phyloP scores from a whole-genome alignment of 805 yeast genomes.

The Komagataella pseudopastoris region DNA sequence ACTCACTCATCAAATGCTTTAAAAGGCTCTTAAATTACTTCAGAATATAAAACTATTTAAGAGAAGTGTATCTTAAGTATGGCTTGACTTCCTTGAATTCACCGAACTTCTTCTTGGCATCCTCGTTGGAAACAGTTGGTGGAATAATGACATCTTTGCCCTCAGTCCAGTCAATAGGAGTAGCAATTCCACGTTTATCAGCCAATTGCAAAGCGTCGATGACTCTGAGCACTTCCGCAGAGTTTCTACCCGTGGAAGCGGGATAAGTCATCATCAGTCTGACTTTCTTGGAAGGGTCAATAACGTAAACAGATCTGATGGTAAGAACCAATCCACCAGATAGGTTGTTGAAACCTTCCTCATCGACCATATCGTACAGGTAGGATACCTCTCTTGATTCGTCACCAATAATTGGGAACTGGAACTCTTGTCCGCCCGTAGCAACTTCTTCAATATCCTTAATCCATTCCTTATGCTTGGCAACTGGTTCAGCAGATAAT shows the following conservation, averaged over 20 bases:
- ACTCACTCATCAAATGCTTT: neutral
- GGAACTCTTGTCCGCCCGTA: conserved; percentile 50
- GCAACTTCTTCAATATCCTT: conserved; percentile 83
- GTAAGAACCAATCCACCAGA: conserved; percentile 68
- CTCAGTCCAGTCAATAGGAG: conserved; percentile 84
- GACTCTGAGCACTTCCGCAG: conserved; percentile 84
- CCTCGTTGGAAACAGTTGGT: conserved; percentile 70
- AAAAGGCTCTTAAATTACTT: neutral
- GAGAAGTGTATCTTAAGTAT: conserved; percentile 63
- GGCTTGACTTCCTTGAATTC: conserved; percentile 81
- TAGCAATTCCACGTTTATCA: conserved; percentile 72
- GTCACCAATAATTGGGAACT: conserved; percentile 89
- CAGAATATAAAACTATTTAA: conserved; percentile 4
- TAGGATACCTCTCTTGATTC: conserved; percentile 73
- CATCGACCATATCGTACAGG: conserved; percentile 79
- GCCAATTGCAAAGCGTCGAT: conserved; percentile 79
- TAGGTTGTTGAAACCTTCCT: conserved; percentile 67
- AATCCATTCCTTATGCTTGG: conserved; percentile 75
- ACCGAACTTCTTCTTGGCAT: conserved; percentile 72
- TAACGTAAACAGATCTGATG: conserved; percentile 83
- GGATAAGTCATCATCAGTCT: conserved; percentile 84
- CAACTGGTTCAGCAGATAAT: conserved; percentile 73
- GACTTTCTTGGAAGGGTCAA: conserved; percentile 83
- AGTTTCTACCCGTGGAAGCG: conserved; percentile 89
- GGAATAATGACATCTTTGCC: conserved; percentile 92